phyloP scores from a whole-genome alignment of 2,329 filamentous ascomycete species.

The Onygenales sp. region DNA sequence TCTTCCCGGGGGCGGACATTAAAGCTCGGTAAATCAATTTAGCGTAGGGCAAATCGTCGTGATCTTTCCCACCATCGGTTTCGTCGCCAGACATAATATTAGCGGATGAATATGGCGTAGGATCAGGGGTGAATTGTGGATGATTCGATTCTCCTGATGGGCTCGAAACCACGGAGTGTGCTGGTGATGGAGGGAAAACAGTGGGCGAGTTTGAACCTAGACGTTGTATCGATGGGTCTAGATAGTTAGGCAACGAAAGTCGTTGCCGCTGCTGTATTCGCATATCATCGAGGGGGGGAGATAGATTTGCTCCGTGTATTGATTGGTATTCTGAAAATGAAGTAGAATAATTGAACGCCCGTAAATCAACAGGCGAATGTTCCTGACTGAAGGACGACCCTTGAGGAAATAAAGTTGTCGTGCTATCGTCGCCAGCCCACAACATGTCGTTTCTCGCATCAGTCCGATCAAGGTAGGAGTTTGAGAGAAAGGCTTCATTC shows the following conservation, averaged over 20 bases:
- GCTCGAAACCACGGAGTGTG: slow-evolving; percentile 9
- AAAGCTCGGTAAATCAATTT: slow-evolving; percentile 71
- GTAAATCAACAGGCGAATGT: background rate
- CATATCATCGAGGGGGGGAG: background rate
- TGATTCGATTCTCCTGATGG: slow-evolving; percentile 5
- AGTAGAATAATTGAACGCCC: background rate
- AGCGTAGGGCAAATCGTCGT: slow-evolving; percentile 61
- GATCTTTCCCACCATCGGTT: slow-evolving; percentile 9
- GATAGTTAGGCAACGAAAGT: background rate
- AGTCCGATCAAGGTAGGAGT: background rate
- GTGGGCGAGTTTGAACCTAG: slow-evolving; percentile 1
- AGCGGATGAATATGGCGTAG: slow-evolving; percentile 9
- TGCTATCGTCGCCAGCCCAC: background rate
- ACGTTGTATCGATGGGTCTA: background rate
- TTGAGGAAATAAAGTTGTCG: background rate
- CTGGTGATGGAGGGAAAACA: slow-evolving; percentile 5
- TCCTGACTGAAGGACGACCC: background rate
- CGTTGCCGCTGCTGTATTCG: background rate
- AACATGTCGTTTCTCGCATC: background rate
- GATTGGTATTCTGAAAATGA: background rate
- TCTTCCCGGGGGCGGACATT: slow-evolving; percentile 53
- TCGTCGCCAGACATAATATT: slow-evolving; percentile 16
- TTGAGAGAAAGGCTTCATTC: background rate
- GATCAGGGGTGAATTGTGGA: background rate
- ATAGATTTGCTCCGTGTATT: background rate